Evolutionary conservation across 495 filamentous ascomycete genomes (phyloP).

Genomic region (Letharia lupina): DNA sequence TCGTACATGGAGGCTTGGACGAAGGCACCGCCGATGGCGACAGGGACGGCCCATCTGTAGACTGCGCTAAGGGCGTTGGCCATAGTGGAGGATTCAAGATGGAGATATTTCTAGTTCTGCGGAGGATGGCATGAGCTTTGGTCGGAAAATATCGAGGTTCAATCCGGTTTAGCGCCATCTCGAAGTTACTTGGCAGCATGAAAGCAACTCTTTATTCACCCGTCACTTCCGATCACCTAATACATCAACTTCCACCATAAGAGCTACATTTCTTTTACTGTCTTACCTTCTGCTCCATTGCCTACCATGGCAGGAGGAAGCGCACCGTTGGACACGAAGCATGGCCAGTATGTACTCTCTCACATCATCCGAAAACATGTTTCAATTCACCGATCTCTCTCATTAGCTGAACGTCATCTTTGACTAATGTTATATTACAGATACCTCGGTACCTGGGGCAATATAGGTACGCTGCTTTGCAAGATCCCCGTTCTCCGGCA

Average conservation of each 20-base stretch:
- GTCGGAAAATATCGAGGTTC: constrained; percentile 32
- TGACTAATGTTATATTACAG: constrained; percentile 42
- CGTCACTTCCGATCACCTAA: not conserved
- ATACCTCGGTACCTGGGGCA: constrained; percentile 79
- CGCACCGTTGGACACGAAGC: constrained; percentile 50
- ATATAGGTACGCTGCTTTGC: constrained; percentile 57
- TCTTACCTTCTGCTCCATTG: constrained; percentile 26
- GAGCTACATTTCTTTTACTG: constrained; percentile 29
- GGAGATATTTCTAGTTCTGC: not conserved
- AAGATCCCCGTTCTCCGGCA: not conserved
- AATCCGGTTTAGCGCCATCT: constrained; percentile 36
- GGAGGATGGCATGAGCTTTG: not conserved
- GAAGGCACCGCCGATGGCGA: constrained; percentile 51
- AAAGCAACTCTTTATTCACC: not conserved
- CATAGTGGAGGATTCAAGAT: constrained; percentile 36
- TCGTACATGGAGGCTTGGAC: constrained; percentile 83
- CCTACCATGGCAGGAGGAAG: constrained; percentile 63
- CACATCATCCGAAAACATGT: not conserved
- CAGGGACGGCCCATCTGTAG: constrained; percentile 65
- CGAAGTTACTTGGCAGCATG: not conserved
- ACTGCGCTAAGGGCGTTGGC: constrained; percentile 53
- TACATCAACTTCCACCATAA: not conserved
- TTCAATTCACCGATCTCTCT: not conserved
- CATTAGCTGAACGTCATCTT: not conserved
- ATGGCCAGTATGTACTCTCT: constrained; percentile 59